Percentiles rank a stretch among this genome's conserved stretches.
These are phyloP conservation scores for Hypomyces perniciosus DNA, from an alignment of 2,329 filamentous ascomycete genomes.

Conservation along the genomic window DNA sequence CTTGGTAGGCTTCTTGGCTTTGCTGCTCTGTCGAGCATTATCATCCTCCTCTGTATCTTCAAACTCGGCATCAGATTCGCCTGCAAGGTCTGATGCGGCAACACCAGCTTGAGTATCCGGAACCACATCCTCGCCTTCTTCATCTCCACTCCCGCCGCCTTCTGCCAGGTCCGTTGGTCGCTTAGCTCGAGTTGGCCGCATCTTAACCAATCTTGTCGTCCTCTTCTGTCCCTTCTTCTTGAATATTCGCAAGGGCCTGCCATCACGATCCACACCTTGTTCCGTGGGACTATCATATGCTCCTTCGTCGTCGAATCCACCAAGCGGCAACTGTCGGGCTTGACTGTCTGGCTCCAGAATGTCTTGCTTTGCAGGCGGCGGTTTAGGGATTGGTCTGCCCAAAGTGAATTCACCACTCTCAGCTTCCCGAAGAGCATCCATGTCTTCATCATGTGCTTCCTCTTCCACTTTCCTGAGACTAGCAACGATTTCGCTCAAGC, in stretches of 20 bases:
- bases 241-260: conserved; percentile 56
- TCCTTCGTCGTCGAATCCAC: conserved; percentile 59
- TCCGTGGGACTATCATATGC: conserved; percentile 50
- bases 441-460: conserved; percentile 63
- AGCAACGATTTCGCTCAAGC: conserved; percentile 68
- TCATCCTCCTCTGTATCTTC: conserved; percentile 18
- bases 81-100: conserved; percentile 10
- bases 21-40: conserved; percentile 12
- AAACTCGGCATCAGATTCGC: conserved; percentile 13
- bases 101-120: conserved; percentile 23
- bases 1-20: conserved; percentile 18
- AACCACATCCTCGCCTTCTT: conserved; percentile 30
- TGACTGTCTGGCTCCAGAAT: conserved; percentile 41
- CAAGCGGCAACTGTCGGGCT: conserved; percentile 39
- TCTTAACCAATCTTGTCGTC: conserved; percentile 64
- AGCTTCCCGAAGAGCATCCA: conserved; percentile 67
- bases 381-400: conserved; percentile 18
- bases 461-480: conserved; percentile 65
- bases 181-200: conserved; percentile 47
- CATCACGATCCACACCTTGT: conserved; percentile 45
- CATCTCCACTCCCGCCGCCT: conserved; percentile 29
- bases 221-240: conserved; percentile 84
- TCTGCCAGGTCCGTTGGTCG: conserved; percentile 34
- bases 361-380: conserved; percentile 25
- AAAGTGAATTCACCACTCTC: conserved; percentile 43